phyloP scores from a whole-genome alignment of 306 rosid species.

The Quercus wislizeni region DNA sequence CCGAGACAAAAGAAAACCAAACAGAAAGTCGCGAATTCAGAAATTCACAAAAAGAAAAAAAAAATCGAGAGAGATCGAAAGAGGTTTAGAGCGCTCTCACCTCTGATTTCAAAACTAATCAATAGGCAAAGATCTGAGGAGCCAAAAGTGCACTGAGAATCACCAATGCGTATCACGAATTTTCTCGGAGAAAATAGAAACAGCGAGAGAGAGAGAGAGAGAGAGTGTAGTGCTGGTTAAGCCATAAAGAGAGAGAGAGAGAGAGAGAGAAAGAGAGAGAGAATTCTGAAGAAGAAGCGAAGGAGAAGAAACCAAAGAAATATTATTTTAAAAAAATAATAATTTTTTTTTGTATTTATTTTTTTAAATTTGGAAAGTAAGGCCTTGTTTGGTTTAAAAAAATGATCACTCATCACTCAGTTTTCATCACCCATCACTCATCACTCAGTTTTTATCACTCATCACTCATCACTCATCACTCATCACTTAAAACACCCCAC shows the following conservation, averaged over 20 bases:
- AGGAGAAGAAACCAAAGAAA: conserved; percentile 51
- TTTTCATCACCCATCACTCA: too few relatives aligned
- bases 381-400: too few relatives aligned
- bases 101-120: conserved; percentile 28
- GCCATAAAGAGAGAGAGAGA: conserved; percentile 20
- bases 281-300: conserved; percentile 43
- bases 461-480: too few relatives aligned
- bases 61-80: not conserved
- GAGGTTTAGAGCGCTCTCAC: conserved; percentile 33
- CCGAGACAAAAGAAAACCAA: conserved; percentile 1
- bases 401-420: too few relatives aligned
- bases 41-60: not conserved
- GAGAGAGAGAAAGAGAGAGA: not conserved
- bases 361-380: too few relatives aligned
- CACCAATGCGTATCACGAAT: conserved; percentile 46
- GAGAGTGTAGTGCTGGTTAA: conserved; percentile 46
- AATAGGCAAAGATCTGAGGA: not conserved
- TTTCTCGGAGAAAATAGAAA: conserved; percentile 22
- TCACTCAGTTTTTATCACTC: too few relatives aligned
- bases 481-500: too few relatives aligned
- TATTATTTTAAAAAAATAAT: conserved; percentile 10
- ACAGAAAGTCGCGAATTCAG: conserved; percentile 16
- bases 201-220: conserved; percentile 11
- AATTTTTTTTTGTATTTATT: too few relatives aligned
- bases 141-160: conserved; percentile 25